These are phyloP conservation scores for Gossypium aridum DNA, from an alignment of 441 rosid species.

Conservation along the genomic window DNA sequence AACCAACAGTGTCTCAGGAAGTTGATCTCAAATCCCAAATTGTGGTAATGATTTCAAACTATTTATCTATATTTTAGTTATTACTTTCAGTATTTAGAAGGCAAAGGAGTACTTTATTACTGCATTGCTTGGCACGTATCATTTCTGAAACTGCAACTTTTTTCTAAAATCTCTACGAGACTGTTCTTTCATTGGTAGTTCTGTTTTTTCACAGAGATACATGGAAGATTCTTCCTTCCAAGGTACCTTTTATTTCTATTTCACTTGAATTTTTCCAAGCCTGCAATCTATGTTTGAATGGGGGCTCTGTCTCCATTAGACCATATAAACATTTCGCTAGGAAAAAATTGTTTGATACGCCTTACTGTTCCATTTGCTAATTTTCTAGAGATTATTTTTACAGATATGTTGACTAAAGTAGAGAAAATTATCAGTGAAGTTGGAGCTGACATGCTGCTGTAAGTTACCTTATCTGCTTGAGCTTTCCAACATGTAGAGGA, in stretches of 20 bases:
- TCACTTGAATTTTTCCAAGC: not conserved
- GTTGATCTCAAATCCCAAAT: conserved; percentile 62
- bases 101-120: conserved; percentile 1
- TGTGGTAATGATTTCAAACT: conserved; percentile 37
- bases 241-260: conserved; percentile 35
- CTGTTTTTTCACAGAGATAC: conserved; percentile 46
- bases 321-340: not conserved
- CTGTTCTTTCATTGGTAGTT: not conserved
- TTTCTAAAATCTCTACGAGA: not conserved
- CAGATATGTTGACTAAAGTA: conserved; percentile 76
- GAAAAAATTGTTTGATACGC: not conserved
- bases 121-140: not conserved
- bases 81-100: not conserved
- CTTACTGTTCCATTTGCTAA: conserved; percentile 7
- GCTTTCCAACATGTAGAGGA: not conserved
- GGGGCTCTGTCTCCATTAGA: conserved; percentile 5
- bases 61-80: not conserved
- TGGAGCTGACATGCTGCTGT: conserved; percentile 37
- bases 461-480: not conserved
- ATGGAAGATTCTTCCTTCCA: conserved; percentile 85
- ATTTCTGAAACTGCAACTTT: conserved; percentile 2
- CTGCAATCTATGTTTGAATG: not conserved
- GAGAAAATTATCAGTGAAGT: conserved; percentile 53
- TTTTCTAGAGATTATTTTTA: not conserved
- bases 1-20: conserved; percentile 27